Conservation (phyloP, 306 rosid species). For the Trifolium dubium region DNA sequence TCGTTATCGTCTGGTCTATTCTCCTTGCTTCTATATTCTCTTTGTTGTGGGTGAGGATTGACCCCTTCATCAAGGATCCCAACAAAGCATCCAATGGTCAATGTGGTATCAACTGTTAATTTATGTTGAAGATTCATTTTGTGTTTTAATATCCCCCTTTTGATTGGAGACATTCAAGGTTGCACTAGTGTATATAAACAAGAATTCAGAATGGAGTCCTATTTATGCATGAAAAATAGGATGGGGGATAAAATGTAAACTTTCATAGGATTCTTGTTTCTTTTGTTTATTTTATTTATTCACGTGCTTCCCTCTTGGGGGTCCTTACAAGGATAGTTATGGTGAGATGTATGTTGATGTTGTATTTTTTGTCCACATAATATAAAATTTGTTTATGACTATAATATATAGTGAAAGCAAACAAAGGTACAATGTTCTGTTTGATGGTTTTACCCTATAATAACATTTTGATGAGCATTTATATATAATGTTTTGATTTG, state of each 20-base stretch:
- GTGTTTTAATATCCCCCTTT: slow-evolving; percentile 31
- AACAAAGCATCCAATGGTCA: slow-evolving; percentile 62
- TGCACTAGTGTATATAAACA: slow-evolving; percentile 51
- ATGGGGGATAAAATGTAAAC: slow-evolving; percentile 7
- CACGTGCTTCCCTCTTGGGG: not conserved
- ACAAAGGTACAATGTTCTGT: slow-evolving; percentile 9
- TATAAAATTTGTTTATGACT: slow-evolving; percentile 42
- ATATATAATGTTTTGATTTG: not conserved
- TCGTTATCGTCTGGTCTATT: slow-evolving; percentile 88
- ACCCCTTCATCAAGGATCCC: slow-evolving; percentile 66
- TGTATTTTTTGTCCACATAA: slow-evolving; percentile 32
- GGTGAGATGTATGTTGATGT: slow-evolving; percentile 34
- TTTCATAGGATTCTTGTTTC: slow-evolving; percentile 36
- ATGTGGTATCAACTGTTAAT: slow-evolving; percentile 82
- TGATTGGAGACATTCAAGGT: slow-evolving; percentile 33
- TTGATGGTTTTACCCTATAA: not conserved
- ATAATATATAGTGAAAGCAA: slow-evolving; percentile 35
- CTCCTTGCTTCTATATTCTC: slow-evolving; percentile 95
- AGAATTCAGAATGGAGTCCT: slow-evolving; percentile 45
- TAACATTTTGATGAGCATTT: not conserved
- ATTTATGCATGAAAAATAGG: slow-evolving; percentile 1
- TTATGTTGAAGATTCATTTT: slow-evolving; percentile 37
- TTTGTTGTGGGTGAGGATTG: slow-evolving; percentile 90
- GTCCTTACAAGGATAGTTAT: slow-evolving; percentile 23
- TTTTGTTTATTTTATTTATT: slow-evolving; percentile 26